phyloP scores from a whole-genome alignment of 2,329 filamentous ascomycete species.

The Talaromyces verruculosus region DNA sequence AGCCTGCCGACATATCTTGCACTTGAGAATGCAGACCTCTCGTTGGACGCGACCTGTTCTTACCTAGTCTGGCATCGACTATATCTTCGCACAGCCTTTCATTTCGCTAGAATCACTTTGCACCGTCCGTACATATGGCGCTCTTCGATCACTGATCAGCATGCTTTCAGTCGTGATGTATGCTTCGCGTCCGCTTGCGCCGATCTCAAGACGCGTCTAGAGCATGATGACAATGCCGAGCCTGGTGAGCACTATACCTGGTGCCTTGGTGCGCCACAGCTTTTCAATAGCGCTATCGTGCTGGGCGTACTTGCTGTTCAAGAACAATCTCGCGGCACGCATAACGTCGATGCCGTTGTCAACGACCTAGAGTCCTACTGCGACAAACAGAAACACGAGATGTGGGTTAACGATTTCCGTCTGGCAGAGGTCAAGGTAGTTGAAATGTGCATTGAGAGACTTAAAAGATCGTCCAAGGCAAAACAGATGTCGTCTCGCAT shows the following conservation, averaged over 20 bases:
- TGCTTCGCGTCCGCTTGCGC: conserved; percentile 46
- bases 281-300: conserved; percentile 47
- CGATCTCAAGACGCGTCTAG: conserved; percentile 41
- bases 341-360: conserved; percentile 39
- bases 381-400: conserved; percentile 42
- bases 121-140: conserved; percentile 44
- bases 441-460: conserved; percentile 43
- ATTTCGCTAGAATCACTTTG: conserved; percentile 44
- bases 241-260: conserved; percentile 37
- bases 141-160: conserved; percentile 44
- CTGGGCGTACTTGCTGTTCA: conserved; percentile 38
- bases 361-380: conserved; percentile 45
- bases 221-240: conserved; percentile 28
- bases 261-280: conserved; percentile 39
- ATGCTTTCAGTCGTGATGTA: conserved; percentile 41
- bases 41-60: conserved; percentile 30
- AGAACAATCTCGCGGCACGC: conserved; percentile 18
- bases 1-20: background rate
- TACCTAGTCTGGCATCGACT: conserved; percentile 42
- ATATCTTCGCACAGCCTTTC: conserved; percentile 43
- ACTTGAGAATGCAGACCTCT: conserved; percentile 35
- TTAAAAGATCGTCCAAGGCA: background rate
- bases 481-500: no score
- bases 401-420: conserved; percentile 45
- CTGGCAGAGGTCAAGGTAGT: conserved; percentile 46